Evolutionary conservation across 208 protist genomes (phyloP).

Genomic region (Trypanosomatidae sp.): DNA sequence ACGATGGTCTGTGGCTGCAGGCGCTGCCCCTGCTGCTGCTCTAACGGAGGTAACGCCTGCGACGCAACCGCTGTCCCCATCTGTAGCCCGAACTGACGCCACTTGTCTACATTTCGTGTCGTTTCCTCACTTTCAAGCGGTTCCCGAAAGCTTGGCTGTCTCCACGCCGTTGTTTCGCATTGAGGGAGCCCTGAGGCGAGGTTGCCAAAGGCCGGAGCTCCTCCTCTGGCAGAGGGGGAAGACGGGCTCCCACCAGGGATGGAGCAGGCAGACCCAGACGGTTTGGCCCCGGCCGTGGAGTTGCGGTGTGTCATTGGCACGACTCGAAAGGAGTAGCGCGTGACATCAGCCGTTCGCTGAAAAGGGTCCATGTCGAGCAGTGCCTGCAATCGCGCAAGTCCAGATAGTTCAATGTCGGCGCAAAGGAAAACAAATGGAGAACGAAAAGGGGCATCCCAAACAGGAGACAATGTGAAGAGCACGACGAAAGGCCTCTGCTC

Average conservation of each 20-base stretch:
- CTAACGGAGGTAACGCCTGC: background rate
- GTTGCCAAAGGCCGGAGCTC: background rate
- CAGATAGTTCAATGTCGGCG: background rate
- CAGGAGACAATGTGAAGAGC: background rate
- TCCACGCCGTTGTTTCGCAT: background rate
- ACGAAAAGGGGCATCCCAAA: background rate
- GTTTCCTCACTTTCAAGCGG: background rate
- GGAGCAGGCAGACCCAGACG: background rate
- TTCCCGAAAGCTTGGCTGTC: background rate
- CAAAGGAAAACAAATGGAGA: background rate
- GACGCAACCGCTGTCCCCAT: background rate
- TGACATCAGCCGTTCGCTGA: conserved; percentile 4
- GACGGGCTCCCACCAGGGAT: background rate
- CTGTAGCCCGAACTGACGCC: conserved; percentile 29
- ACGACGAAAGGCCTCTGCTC: background rate
- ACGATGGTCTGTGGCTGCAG: background rate
- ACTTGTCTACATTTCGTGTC: conserved; percentile 19
- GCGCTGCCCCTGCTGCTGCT: background rate
- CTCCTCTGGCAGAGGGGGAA: background rate
- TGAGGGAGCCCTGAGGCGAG: background rate
- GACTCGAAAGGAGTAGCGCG: conserved; percentile 9
- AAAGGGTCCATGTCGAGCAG: conserved; percentile 27
- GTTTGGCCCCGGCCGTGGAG: background rate
- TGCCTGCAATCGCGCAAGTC: background rate
- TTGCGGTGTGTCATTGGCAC: conserved; percentile 33